These are phyloP conservation scores for Yueomyces sinensis DNA, from an alignment of 805 yeast species.

Conservation along the genomic window DNA sequence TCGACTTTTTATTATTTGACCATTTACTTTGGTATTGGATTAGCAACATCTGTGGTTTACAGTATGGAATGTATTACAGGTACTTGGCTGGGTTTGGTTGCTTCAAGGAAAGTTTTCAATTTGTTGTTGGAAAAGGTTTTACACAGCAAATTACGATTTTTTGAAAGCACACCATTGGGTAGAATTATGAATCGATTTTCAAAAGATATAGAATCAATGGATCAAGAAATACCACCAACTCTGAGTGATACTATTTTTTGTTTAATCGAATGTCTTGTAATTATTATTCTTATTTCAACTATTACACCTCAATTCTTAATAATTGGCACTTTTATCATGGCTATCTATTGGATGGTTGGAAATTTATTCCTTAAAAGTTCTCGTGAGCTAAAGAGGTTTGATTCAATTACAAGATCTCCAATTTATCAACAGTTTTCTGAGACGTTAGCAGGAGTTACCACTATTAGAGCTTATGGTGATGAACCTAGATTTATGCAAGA, in stretches of 20 bases:
- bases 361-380: constrained; percentile 64
- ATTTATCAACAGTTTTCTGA: constrained; percentile 95
- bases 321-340: constrained; percentile 54
- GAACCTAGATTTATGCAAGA: constrained; percentile 74
- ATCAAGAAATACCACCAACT: constrained; percentile 78
- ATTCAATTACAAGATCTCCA: constrained; percentile 83
- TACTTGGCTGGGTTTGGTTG: constrained; percentile 59
- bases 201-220: constrained; percentile 87
- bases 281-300: constrained; percentile 56
- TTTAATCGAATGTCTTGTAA: constrained; percentile 51
- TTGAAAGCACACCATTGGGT: constrained; percentile 92
- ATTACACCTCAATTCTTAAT: constrained; percentile 79
- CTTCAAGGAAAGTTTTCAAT: constrained; percentile 65
- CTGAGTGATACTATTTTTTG: constrained; percentile 63
- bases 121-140: constrained; percentile 52
- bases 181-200: constrained; percentile 95
- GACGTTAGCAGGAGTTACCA: constrained; percentile 81
- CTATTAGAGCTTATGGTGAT: constrained; percentile 93
- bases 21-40: constrained; percentile 61
- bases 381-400: constrained; percentile 83
- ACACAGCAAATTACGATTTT: constrained; percentile 74
- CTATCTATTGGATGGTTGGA: constrained; percentile 61
- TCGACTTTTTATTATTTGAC: constrained; percentile 51
- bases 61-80: constrained; percentile 45
- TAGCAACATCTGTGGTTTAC: constrained; percentile 42